These are phyloP conservation scores for Candida pseudofarinosa DNA, from an alignment of 805 yeast species.

Conservation along the genomic window DNA sequence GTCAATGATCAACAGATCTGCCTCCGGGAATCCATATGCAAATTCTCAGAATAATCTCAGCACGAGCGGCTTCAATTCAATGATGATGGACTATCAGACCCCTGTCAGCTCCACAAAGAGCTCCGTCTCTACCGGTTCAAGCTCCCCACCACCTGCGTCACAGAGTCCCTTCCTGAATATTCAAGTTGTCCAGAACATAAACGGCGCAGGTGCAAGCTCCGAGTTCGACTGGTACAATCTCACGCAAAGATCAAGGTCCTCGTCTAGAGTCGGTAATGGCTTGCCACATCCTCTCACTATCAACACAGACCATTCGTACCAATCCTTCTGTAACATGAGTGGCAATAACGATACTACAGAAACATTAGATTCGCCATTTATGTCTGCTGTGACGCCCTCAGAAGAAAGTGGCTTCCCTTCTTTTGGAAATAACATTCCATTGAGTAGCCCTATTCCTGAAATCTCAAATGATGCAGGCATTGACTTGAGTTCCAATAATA, in stretches of 20 bases:
- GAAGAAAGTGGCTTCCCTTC: constrained; percentile 34
- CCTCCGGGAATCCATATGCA: constrained; percentile 10
- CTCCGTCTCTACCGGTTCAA: constrained; percentile 15
- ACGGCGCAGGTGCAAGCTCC: constrained; percentile 6
- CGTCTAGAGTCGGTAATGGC: constrained; percentile 17
- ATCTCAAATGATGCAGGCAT: constrained; percentile 1
- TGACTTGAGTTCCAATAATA: constrained; percentile 7
- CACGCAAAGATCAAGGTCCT: constrained; percentile 18
- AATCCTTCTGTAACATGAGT: constrained; percentile 20
- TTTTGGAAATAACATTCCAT: constrained; percentile 9
- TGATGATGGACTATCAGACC: constrained; percentile 40
- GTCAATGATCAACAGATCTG: constrained; percentile 30
- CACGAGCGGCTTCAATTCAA: constrained; percentile 25
- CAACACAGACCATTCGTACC: constrained; percentile 31
- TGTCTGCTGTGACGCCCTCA: constrained; percentile 33
- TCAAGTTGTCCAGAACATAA: constrained; percentile 8
- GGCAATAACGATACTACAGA: constrained; percentile 11
- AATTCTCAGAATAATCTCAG: neutral
- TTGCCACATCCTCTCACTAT: constrained; percentile 35
- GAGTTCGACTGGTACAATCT: constrained; percentile 33
- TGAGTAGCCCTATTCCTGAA: constrained; percentile 2
- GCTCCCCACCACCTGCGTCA: constrained; percentile 4
- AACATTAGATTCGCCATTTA: constrained; percentile 39
- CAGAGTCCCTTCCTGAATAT: constrained; percentile 8
- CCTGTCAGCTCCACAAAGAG: constrained; percentile 35